Evolutionary conservation across 371 early-diverging fungal genomes (phyloP), one percentile per base, ranked within the genome.

Genomic region (Ecytonucleospora hepatopenaei): DNA sequence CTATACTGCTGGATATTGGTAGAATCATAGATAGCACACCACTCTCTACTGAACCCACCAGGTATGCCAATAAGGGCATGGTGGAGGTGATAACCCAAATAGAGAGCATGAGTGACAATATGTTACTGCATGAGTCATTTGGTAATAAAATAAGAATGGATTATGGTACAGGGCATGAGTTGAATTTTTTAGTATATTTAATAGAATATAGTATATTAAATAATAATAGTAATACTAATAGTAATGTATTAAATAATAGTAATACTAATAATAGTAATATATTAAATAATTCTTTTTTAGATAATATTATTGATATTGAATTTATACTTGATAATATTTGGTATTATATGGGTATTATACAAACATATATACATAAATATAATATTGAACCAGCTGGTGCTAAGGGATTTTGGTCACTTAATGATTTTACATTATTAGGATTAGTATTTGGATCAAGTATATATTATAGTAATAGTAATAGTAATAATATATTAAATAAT

Each of bases 151-250:
- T 83, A 40, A 84, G 99, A 62, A 87, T 97, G 30, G 99, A 98
- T 81, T 98, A 96, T 80, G 99, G 99, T 27, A 92, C 92, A 21
- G 99, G 99, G 0, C 97, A 98, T 71, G 99, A 98, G 82, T 85
- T 92, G 5, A 89, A 89, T 65, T 97, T 94, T 68, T 78, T 92
- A 32, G 86, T 87, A 24, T 95, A 88, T 82, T 80, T 97, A 72
- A 87, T 85, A 12, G 16, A n/a, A n/a, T n/a, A n/a, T n/a, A n/a
- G n/a, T n/a, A n/a, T 24, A 5, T 30, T 12, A 59, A 8, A n/a
- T n/a, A n/a, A 40, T n/a, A 12, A 40, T n/a, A n/a, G n/a, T n/a
- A 5, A 28, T 27, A 65, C 21, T 8, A 27, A 4, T 1, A 35
- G 8, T 46, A 26, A 4, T 23, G 16, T 24, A 5, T 30, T 12